Evolutionary conservation across 2,329 filamentous ascomycete species (phyloP).

Genomic region (Scedosporium boydii): DNA sequence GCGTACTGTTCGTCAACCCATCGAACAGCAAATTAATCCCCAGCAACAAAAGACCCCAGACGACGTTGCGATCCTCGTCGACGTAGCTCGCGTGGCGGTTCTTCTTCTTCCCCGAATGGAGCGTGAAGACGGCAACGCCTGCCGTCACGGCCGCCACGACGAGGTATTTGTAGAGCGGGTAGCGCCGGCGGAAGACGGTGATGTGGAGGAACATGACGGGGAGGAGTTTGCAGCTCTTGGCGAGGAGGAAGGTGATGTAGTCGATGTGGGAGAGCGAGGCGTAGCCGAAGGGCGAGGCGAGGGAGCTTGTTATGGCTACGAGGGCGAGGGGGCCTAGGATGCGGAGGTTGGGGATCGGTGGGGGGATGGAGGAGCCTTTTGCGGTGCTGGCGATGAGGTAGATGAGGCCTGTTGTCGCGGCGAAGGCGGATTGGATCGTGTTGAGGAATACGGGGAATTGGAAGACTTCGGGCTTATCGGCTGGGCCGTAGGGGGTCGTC

Average conservation of each 20-base stretch:
- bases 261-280: slow-evolving; percentile 87
- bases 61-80: slow-evolving; percentile 47
- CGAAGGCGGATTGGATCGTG: slow-evolving; percentile 87
- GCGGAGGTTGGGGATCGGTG: slow-evolving; percentile 66
- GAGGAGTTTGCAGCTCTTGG: slow-evolving; percentile 97
- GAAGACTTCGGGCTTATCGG: slow-evolving; percentile 62
- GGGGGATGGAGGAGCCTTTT: slow-evolving; percentile 29
- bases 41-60: slow-evolving; percentile 76
- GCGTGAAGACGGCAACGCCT: slow-evolving; percentile 89
- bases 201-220: slow-evolving; percentile 97
- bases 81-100: slow-evolving; percentile 25
- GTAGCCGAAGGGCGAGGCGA: slow-evolving; percentile 94
- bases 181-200: slow-evolving; percentile 78
- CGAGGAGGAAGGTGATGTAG: slow-evolving; percentile 95
- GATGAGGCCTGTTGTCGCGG: slow-evolving; percentile 67
- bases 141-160: slow-evolving; percentile 86
- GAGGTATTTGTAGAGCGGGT: slow-evolving; percentile 92
- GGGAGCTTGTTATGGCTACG: slow-evolving; percentile 77
- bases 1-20: slow-evolving; percentile 89
- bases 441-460: slow-evolving; percentile 93
- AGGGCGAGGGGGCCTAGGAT: slow-evolving; percentile 74
- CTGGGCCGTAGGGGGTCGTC: slow-evolving; percentile 72
- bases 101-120: slow-evolving; percentile 59
- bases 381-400: slow-evolving; percentile 66
- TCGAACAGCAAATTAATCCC: slow-evolving; percentile 90